Percentiles rank a stretch among this genome's conserved stretches.
phyloP scores from a whole-genome alignment of 495 filamentous ascomycete genomes.

The Podospora didyma region DNA sequence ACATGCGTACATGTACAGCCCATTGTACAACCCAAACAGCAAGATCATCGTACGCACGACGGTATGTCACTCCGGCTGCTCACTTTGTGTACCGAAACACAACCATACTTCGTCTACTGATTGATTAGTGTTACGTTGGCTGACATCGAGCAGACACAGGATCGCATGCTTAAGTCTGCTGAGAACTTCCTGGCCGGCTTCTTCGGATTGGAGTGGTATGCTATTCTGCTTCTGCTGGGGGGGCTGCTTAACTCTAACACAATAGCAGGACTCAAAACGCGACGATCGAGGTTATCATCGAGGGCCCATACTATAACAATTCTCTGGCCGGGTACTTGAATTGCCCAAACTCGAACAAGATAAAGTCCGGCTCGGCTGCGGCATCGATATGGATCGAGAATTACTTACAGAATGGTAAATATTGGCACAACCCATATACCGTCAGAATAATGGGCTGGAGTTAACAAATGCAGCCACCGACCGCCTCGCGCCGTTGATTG shows the following conservation, averaged over 20 bases:
- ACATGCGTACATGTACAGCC: slow-evolving; percentile 58
- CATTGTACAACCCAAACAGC: slow-evolving; percentile 55
- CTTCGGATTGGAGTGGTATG: slow-evolving; percentile 54
- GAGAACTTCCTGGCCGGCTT: slow-evolving; percentile 71
- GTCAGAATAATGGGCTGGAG: background rate
- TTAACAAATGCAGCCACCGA: slow-evolving; percentile 33
- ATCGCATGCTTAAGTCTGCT: slow-evolving; percentile 71
- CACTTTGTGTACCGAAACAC: background rate
- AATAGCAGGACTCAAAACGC: slow-evolving; percentile 41
- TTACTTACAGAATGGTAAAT: slow-evolving; percentile 42
- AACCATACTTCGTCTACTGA: slow-evolving; percentile 24
- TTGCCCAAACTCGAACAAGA: slow-evolving; percentile 58
- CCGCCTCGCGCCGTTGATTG: slow-evolving; percentile 42
- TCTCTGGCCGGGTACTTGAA: slow-evolving; percentile 49
- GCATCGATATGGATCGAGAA: slow-evolving; percentile 50
- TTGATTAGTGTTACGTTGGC: no score
- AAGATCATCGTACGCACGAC: slow-evolving; percentile 61
- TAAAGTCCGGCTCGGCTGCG: slow-evolving; percentile 42
- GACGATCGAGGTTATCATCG: slow-evolving; percentile 61
- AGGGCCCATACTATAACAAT: slow-evolving; percentile 64
- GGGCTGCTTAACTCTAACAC: no score
- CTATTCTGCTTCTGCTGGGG: background rate
- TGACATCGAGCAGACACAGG: slow-evolving; percentile 44
- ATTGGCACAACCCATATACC: background rate
- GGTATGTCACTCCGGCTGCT: slow-evolving; percentile 49